Evolutionary conservation across 23 red algal species (phyloP).

Genomic region (Gracilaria domingensis): DNA sequence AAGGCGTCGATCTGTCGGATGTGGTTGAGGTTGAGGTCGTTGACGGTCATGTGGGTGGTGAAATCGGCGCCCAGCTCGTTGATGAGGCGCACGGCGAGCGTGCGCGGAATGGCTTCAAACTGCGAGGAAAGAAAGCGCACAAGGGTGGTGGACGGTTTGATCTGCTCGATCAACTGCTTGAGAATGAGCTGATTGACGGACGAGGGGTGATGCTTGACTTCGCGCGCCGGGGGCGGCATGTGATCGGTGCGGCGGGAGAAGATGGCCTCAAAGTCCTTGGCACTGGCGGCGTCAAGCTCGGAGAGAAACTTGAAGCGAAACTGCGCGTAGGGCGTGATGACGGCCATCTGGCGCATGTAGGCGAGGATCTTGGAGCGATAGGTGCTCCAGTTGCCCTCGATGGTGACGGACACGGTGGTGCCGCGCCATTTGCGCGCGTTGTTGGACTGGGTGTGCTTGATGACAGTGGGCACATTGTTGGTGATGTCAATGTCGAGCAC

Average conservation of each 20-base stretch:
- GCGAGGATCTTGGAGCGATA: constrained; percentile 83
- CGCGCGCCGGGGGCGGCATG: constrained; percentile 75
- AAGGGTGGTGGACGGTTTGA: constrained; percentile 46
- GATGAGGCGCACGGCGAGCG: constrained; percentile 70
- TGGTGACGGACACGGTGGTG: constrained; percentile 81
- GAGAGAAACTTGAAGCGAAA: constrained; percentile 67
- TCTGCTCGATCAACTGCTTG: constrained; percentile 74
- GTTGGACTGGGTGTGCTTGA: constrained; percentile 43
- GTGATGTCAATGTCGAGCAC: constrained; percentile 94
- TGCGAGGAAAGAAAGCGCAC: constrained; percentile 70
- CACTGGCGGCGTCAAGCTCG: neutral
- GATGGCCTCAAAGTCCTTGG: constrained; percentile 65
- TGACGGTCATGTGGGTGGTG: constrained; percentile 61
- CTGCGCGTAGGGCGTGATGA: constrained; percentile 93
- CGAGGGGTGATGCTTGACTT: constrained; percentile 93
- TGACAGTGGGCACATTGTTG: constrained; percentile 70
- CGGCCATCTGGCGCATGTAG: constrained; percentile 95
- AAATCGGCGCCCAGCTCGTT: constrained; percentile 75
- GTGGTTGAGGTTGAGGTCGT: constrained; percentile 72
- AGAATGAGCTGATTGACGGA: constrained; percentile 92
- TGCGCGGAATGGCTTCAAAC: constrained; percentile 64
- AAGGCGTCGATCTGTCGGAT: constrained; percentile 80
- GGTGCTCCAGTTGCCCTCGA: constrained; percentile 90
- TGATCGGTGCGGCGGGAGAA: constrained; percentile 80
- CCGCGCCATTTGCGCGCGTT: constrained; percentile 74